Conservation (phyloP, 345 rosid genomes). For the Eutrema japonicum region DNA sequence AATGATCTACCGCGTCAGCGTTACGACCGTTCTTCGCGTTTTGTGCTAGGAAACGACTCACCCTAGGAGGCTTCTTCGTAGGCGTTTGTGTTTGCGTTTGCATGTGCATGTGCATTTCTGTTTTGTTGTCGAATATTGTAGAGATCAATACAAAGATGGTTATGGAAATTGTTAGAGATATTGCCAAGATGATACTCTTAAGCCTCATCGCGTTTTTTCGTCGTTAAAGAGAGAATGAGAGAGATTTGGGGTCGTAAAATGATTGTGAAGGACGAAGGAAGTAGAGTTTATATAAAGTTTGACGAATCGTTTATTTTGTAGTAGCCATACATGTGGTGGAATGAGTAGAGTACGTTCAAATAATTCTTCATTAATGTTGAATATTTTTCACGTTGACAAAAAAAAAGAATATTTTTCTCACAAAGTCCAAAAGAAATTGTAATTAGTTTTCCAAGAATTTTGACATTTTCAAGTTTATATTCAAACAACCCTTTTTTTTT, state of each 20-base stretch:
- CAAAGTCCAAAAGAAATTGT: constrained; percentile 18
- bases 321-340: constrained; percentile 30
- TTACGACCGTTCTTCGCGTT: constrained; percentile 39
- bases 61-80: constrained; percentile 33
- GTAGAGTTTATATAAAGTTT: constrained; percentile 31
- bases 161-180: constrained; percentile 53
- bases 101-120: constrained; percentile 25
- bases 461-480: constrained; percentile 30
- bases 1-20: constrained; percentile 62
- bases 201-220: constrained; percentile 45
- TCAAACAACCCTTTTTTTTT: neutral
- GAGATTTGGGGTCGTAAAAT: constrained; percentile 24
- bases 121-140: constrained; percentile 29
- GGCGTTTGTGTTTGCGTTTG: constrained; percentile 5
- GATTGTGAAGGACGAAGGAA: constrained; percentile 5
- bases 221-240: constrained; percentile 6
- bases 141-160: constrained; percentile 48
- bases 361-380: constrained; percentile 32
- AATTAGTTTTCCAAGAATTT: constrained; percentile 29
- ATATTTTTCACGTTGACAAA: constrained; percentile 9
- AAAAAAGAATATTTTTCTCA: constrained; percentile 26
- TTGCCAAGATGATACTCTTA: constrained; percentile 47
- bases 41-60: constrained; percentile 62
- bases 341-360: constrained; percentile 39
- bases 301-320: constrained; percentile 16